Conservation (phyloP, 1,139 yeast species). For the Scheffersomyces stambukii region DNA sequence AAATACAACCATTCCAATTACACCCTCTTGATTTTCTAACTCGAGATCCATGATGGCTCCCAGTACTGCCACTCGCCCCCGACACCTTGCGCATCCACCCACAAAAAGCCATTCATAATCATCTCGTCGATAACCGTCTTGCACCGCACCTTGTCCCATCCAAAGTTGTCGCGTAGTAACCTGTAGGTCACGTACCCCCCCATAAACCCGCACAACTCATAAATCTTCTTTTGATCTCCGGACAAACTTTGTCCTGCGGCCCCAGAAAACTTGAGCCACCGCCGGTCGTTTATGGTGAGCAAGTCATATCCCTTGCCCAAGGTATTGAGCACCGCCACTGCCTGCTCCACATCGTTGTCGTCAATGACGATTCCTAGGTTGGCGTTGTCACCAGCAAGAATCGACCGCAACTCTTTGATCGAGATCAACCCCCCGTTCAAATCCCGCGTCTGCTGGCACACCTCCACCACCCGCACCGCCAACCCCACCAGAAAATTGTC, state of each 20-base stretch:
- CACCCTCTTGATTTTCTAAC: constrained; percentile 5
- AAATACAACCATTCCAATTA: neutral
- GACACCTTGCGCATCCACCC: constrained; percentile 67
- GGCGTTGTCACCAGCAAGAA: constrained; percentile 17
- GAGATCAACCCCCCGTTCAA: constrained; percentile 79
- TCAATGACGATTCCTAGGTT: constrained; percentile 15
- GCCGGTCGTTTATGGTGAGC: constrained; percentile 27
- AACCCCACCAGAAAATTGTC: constrained; percentile 61
- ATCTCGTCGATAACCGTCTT: constrained; percentile 67
- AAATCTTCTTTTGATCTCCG: constrained; percentile 62
- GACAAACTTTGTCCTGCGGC: constrained; percentile 32
- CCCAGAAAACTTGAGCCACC: constrained; percentile 39
- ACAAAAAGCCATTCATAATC: constrained; percentile 74
- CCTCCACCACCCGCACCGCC: constrained; percentile 68
- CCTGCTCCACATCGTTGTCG: constrained; percentile 17
- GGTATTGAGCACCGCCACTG: constrained; percentile 17
- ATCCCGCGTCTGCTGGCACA: constrained; percentile 65
- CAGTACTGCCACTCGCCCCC: constrained; percentile 55
- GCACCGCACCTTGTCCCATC: constrained; percentile 66
- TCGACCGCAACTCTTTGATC: constrained; percentile 50
- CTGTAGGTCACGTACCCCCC: constrained; percentile 63
- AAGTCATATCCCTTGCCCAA: constrained; percentile 39
- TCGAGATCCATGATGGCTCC: constrained; percentile 48
- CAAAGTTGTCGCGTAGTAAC: constrained; percentile 63
- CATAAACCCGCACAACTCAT: constrained; percentile 68